Percentiles rank a stretch among this genome's conserved stretches.
phyloP scores from a whole-genome alignment of 2,329 filamentous ascomycete species.

The Ceratocystis alfenasii region DNA sequence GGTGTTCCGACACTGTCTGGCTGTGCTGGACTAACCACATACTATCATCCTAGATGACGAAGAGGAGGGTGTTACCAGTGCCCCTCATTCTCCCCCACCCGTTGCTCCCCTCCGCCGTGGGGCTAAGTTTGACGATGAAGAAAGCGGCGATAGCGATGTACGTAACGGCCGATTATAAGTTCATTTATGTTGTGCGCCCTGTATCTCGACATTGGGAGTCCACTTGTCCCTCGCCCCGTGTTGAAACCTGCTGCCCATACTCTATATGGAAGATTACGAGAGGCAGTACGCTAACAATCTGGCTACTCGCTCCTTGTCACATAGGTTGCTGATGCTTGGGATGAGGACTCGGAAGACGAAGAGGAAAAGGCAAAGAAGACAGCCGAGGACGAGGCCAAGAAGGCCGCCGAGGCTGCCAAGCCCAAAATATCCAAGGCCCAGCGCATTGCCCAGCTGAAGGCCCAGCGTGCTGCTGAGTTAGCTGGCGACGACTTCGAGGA shows the following conservation, averaged over 20 bases:
- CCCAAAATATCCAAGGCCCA: slow-evolving; percentile 90
- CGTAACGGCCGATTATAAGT: slow-evolving; percentile 26
- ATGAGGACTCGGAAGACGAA: slow-evolving; percentile 69
- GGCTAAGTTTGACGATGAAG: slow-evolving; percentile 78
- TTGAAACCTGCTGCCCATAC: neutral
- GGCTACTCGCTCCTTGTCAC: neutral
- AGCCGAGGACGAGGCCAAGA: slow-evolving; percentile 75
- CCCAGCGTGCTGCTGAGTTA: slow-evolving; percentile 44
- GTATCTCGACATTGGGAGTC: neutral
- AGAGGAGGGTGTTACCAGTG: slow-evolving; percentile 31
- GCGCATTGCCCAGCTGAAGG: slow-evolving; percentile 65
- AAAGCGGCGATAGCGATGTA: slow-evolving; percentile 70
- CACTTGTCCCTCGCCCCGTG: neutral
- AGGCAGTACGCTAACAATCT: neutral
- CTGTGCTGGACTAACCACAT: neutral
- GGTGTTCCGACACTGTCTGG: neutral
- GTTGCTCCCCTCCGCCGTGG: slow-evolving; percentile 33
- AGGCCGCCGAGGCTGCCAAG: slow-evolving; percentile 72
- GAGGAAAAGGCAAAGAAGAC: slow-evolving; percentile 94
- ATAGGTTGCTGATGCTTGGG: slow-evolving; percentile 90
- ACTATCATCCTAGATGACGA: slow-evolving; percentile 31
- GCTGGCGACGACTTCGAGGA: slow-evolving; percentile 43
- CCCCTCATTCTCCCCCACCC: slow-evolving; percentile 29
- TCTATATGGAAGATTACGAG: neutral
- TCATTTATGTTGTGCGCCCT: neutral